A percentile compares a stretch with the other conserved stretches of the same genome.
Evolutionary conservation across 257 asterid genomes (phyloP).

Genomic region (Solanum chmielewskii): DNA sequence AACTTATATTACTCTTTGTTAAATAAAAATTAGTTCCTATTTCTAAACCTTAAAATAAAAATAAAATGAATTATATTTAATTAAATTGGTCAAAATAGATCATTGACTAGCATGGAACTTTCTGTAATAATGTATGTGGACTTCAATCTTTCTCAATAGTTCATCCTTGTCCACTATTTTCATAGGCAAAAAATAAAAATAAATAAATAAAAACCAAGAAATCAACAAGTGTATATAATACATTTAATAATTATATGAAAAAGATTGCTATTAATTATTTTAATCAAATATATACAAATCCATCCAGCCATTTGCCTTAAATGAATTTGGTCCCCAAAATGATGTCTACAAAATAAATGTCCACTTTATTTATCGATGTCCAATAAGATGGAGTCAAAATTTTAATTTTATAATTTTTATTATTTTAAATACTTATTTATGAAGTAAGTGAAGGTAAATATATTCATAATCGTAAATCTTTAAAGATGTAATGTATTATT

Average conservation of each 20-base stretch:
- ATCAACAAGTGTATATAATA: neutral
- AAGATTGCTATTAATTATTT: neutral
- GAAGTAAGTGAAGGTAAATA: too few relatives aligned
- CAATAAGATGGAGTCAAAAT: neutral
- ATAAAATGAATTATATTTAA: neutral
- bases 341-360: neutral
- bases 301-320: slow-evolving; percentile 29
- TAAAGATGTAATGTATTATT: neutral
- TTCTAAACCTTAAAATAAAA: neutral
- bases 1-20: neutral
- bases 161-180: neutral
- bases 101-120: neutral
- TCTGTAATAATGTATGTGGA: neutral
- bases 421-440: rapidly evolving
- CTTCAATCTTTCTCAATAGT: neutral
- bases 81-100: neutral
- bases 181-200: neutral
- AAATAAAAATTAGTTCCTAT: too few relatives aligned
- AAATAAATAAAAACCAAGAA: neutral
- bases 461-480: rapidly evolving
- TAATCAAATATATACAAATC: neutral
- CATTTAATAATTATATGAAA: neutral
- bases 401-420: neutral
- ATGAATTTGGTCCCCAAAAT: slow-evolving; percentile 8
- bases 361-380: neutral